Evolutionary conservation across 1,284 basidiomycete genomes (phyloP), one percentile per base, ranked within the genome.

Genomic region (Ustilago trichophora): DNA sequence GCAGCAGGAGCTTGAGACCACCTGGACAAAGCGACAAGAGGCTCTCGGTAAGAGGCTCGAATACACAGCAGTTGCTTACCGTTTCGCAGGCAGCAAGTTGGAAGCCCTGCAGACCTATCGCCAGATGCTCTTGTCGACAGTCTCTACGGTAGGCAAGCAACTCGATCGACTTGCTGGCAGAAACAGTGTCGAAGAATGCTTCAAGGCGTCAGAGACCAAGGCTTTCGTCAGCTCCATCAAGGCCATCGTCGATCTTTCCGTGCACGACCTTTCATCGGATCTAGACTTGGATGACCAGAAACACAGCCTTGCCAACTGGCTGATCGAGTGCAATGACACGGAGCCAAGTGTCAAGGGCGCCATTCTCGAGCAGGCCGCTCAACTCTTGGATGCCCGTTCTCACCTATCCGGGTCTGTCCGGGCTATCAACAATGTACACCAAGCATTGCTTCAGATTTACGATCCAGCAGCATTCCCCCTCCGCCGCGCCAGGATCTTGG

Each of bases 301-400:
- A 2, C 45, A 44, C 27, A 62, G 64, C 47, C 36, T 71, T 12
- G 31, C 45, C 11, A n/a, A 24, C 15, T 52, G 49, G 55, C n/a
- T 73, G 18, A 11, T 45, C 3, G 24, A 36, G 18, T 21, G 46
- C 38, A 37, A 25, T 2, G 5, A 27, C 3, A n/a, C 63, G 21
- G 18, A 42, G 9, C 7, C 38, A 0, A 33, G 54, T 12, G 46
- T 56, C 25, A 51, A 60, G 16, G 69, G 60, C 1, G 59, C 64
- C 3, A 46, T 72, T 24, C 55, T 75, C 21, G 77, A 76, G 45
- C 53, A 67, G 6, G 65, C 64, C 10, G 27, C 50, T 0, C 16
- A 27, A 15, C 27, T 51, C 29, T 52, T 78, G 10, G 59, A 60
- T 24, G 45, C 63, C 5, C 63, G 63, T 21, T 52, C 68, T 5